A percentile compares a stretch with the other conserved stretches of the same genome.
Conservation (phyloP, 2,329 filamentous ascomycete genomes). For the Penicillium digitatum region DNA sequence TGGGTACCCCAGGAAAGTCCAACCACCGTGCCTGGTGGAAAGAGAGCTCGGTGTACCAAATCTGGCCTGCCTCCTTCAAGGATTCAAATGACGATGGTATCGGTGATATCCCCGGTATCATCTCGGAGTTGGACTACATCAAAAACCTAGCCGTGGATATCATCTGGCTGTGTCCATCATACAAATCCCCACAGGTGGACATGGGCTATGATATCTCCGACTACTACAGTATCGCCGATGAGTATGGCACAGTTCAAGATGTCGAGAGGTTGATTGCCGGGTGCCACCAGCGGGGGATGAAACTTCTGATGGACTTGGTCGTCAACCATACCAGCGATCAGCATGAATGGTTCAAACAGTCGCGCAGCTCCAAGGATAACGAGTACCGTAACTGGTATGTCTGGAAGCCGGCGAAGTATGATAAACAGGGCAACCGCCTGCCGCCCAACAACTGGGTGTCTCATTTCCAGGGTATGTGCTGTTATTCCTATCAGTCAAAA, state of each 20-base stretch:
- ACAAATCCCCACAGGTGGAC: slow-evolving; percentile 52
- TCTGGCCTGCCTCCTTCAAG: slow-evolving; percentile 58
- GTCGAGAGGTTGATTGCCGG: slow-evolving; percentile 60
- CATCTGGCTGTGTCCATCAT: slow-evolving; percentile 54
- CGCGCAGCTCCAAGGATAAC: slow-evolving; percentile 57
- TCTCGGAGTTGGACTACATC: slow-evolving; percentile 62
- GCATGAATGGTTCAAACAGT: slow-evolving; percentile 68
- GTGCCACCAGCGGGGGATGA: slow-evolving; percentile 62
- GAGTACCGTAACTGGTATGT: slow-evolving; percentile 69
- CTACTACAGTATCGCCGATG: slow-evolving; percentile 61
- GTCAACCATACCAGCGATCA: slow-evolving; percentile 73
- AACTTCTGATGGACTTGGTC: slow-evolving; percentile 69
- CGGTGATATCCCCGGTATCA: slow-evolving; percentile 63
- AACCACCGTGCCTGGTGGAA: slow-evolving; percentile 53
- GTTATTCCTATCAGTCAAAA: rapidly evolving
- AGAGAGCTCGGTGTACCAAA: slow-evolving; percentile 56
- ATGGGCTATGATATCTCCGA: slow-evolving; percentile 56
- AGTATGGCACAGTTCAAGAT: slow-evolving; percentile 64
- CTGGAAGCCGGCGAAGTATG: slow-evolving; percentile 51
- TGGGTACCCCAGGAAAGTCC: slow-evolving; percentile 15
- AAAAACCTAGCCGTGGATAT: slow-evolving; percentile 59
- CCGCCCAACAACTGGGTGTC: slow-evolving; percentile 73
- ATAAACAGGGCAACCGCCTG: slow-evolving; percentile 56
- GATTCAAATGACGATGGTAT: slow-evolving; percentile 53
- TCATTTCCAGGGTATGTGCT: slow-evolving; percentile 34